Evolutionary conservation across 2,329 filamentous ascomycete genomes (phyloP), one percentile per base, ranked within the genome.

Genomic region (Microascus cirrosus): DNA sequence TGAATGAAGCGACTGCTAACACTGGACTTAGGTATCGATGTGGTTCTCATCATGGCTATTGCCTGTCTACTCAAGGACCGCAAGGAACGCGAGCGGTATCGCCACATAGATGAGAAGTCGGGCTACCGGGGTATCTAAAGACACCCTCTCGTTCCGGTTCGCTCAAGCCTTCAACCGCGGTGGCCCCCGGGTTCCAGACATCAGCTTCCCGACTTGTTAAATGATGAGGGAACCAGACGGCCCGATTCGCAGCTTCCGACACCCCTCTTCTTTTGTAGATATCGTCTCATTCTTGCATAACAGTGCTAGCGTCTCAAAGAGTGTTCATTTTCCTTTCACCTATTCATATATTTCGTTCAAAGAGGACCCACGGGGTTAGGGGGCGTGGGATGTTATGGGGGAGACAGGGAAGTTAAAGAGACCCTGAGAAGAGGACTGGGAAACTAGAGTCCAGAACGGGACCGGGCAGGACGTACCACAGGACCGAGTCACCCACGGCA

Each of bases 11-110:
- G 1, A 6, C 22, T 51, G 55, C 52, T 34, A 42, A 51, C 48
- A 54, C 22, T 51, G 54, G 20, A 20, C n/a, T 18, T 61, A 80
- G 79, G 78, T 59, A 69, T 90, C 62, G 84, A 91, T 66, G 80
- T 79, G 50, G 66, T 89, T 56, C 75, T 93, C 54, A 73, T 93
- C 63, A 74, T 93, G 58, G 81, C 83, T 63, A 84, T 86, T 13
- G 85, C 86, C 34, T 90, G 90, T 71, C 77, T 94, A 52, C 77
- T 90, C 65, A 92, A 91, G 77, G 85, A 90, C 65, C 84, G 89
- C 67, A 88, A 87, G 72, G 89, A 94, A 74, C 82, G 83, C 66
- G 84, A 88, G 71, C 79, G 89, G 60, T 94, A 90, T 74, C 82
- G 84, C 60, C 80, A 88, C 67, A 92, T 94, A 65, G 89, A 93